Evolutionary conservation across 2,329 filamentous ascomycete species (phyloP).

Genomic region (Leptographium procerum): DNA sequence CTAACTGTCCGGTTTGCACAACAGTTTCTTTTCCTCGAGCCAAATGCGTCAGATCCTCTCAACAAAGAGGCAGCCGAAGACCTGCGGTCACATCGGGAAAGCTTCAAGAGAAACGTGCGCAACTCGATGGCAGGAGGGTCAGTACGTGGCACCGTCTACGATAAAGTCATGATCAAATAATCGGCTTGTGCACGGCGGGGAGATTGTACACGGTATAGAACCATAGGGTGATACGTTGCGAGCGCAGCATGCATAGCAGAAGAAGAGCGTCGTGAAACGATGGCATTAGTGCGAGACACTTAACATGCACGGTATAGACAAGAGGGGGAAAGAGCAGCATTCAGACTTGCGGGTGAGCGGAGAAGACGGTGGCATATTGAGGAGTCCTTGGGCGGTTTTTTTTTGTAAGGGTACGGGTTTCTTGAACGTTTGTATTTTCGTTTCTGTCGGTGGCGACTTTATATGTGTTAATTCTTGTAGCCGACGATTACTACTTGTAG

Average conservation of each 20-base stretch:
- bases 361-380: neutral
- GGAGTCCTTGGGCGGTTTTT: neutral
- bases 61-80: constrained; percentile 98
- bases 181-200: neutral
- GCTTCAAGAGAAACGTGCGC: constrained; percentile 84
- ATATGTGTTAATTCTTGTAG: neutral
- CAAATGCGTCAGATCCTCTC: constrained; percentile 91
- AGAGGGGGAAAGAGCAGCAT: neutral
- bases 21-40: constrained; percentile 87
- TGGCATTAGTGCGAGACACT: neutral
- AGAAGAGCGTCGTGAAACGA: neutral
- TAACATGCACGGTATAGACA: neutral
- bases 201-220: neutral
- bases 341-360: neutral
- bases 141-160: constrained; percentile 63
- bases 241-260: neutral
- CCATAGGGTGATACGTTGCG: neutral
- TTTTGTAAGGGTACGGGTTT: neutral
- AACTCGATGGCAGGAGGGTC: constrained; percentile 70
- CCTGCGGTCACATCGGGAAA: constrained; percentile 71
- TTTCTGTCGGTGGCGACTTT: neutral
- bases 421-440: neutral
- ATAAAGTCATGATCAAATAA: constrained; percentile 54
- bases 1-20: constrained; percentile 22
- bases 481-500: too few relatives aligned